Evolutionary conservation across 2,329 filamentous ascomycete species (phyloP).

Genomic region (Pyrenochaeta sp.): DNA sequence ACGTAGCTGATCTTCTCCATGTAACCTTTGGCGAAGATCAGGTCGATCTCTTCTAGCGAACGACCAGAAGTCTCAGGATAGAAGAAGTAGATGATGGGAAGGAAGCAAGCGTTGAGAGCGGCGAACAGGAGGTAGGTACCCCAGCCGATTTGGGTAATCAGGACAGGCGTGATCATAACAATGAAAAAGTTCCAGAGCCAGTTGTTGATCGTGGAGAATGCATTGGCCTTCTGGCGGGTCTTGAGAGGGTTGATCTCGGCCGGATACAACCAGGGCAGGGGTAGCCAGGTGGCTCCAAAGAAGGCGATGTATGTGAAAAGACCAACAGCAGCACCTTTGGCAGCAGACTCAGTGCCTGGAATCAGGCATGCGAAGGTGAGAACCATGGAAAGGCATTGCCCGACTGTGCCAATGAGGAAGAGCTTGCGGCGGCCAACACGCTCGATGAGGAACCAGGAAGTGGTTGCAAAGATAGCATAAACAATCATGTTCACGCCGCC

Average conservation of each 20-base stretch:
- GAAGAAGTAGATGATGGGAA: slow-evolving; percentile 64
- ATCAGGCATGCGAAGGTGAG: slow-evolving; percentile 54
- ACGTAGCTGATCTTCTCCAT: slow-evolving; percentile 49
- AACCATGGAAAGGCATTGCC: slow-evolving; percentile 62
- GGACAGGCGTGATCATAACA: slow-evolving; percentile 55
- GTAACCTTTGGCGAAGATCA: slow-evolving; percentile 55
- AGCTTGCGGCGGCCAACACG: slow-evolving; percentile 62
- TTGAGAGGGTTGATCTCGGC: slow-evolving; percentile 64
- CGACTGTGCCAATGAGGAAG: slow-evolving; percentile 53
- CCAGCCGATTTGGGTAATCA: slow-evolving; percentile 49
- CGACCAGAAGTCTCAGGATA: slow-evolving; percentile 64
- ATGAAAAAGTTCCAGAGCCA: slow-evolving; percentile 63
- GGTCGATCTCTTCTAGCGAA: slow-evolving; percentile 62
- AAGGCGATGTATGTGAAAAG: slow-evolving; percentile 75
- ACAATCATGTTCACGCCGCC: slow-evolving; percentile 64
- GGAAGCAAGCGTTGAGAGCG: slow-evolving; percentile 61
- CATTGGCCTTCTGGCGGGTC: slow-evolving; percentile 65
- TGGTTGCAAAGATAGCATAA: slow-evolving; percentile 63
- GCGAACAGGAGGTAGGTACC: slow-evolving; percentile 60
- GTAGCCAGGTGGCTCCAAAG: slow-evolving; percentile 72
- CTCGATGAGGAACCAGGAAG: slow-evolving; percentile 72
- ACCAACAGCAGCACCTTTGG: slow-evolving; percentile 65
- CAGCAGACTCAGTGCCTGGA: slow-evolving; percentile 43
- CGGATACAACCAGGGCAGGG: slow-evolving; percentile 67
- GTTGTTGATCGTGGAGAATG: slow-evolving; percentile 62